Percentiles rank a stretch among this genome's conserved stretches.
Conservation (phyloP, 768 basidiomycete species). For the Hericium alpestre region DNA sequence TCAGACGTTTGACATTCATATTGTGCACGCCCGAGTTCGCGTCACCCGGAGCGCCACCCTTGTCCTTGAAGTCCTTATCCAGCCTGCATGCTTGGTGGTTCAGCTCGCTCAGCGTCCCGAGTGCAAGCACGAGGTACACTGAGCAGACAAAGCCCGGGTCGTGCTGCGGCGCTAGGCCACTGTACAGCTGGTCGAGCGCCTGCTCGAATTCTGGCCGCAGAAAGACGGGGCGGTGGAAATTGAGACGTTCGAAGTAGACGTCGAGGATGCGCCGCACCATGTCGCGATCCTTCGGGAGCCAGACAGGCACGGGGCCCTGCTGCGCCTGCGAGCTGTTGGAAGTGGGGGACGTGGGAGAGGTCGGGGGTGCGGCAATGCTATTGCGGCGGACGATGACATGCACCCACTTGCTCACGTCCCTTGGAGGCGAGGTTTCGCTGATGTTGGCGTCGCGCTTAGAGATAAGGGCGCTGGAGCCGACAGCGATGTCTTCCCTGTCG, state of each 20-base stretch:
- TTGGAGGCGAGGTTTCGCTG: conserved; percentile 44
- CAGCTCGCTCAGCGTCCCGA: conserved; percentile 75
- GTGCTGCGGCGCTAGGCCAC: conserved; percentile 36
- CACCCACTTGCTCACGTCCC: conserved; percentile 54
- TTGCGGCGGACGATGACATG: conserved; percentile 42
- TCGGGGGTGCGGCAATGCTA: conserved; percentile 16
- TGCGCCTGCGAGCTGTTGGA: conserved; percentile 14
- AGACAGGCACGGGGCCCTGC: conserved; percentile 38
- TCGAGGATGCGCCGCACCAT: conserved; percentile 54
- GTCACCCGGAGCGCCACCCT: conserved; percentile 23
- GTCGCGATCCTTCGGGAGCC: conserved; percentile 68
- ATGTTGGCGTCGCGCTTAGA: conserved; percentile 59
- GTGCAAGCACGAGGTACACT: conserved; percentile 65
- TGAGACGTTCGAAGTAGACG: conserved; percentile 68
- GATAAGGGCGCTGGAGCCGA: conserved; percentile 59
- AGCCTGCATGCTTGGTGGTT: conserved; percentile 55
- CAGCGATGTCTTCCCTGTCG: conserved; percentile 68
- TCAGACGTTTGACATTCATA: conserved; percentile 44
- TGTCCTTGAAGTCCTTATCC: conserved; percentile 34
- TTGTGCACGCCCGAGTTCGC: neutral
- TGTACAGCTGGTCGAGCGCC: conserved; percentile 57
- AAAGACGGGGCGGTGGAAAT: conserved; percentile 72
- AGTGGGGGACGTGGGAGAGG: conserved; percentile 11
- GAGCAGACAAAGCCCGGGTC: conserved; percentile 77
- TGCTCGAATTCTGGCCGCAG: conserved; percentile 57